Evolutionary conservation across 352 stramenopile species (phyloP), one percentile per base, ranked within the genome.

Genomic region (Phytophthora ohioensis): DNA sequence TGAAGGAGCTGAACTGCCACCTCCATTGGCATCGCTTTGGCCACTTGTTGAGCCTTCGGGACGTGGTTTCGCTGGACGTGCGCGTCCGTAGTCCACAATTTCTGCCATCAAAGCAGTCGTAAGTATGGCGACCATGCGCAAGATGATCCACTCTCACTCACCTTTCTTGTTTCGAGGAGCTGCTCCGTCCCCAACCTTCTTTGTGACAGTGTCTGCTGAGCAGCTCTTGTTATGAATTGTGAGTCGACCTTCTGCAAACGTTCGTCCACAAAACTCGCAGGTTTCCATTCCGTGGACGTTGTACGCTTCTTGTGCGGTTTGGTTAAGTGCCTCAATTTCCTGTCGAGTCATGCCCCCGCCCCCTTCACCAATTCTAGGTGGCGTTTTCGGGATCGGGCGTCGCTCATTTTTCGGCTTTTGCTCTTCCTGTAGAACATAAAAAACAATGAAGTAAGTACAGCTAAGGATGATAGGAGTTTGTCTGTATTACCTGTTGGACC

Each of bases 251-350:
- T 93, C 84, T 10, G 86, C 84, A 57, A 95, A 95, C 3, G 82
- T 93, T 34, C 87, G 76, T 0, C 85, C 84, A 56, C 87, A 95
- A 67, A 80, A 83, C 17, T 91, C 82, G 52, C 87, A 95, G 42
- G 84, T 91, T 63, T 95, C 87, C 85, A 93, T 93, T 5, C 85
- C 82, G 49, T 93, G 82, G 43, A 82, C 75, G 31, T 91, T 91
- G 55, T 87, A 95, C 11, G 82, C 69, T 59, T 93, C 84, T 65
- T 88, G 78, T 0, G 85, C 84, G 0, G 79, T 80, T 38, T 78
- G 73, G 46, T 93, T 95, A 13, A 92, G 73, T 10, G 85, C 85
- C 57, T 93, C 87, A 10, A 95, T 36, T 59, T 84, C 84, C 27
- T 92, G 79, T 2, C 82, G 79, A 17, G 79, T 79, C 48, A 89